Evolutionary conservation across 352 stramenopile genomes (phyloP).

Genomic region (Plasmopara halstedii): DNA sequence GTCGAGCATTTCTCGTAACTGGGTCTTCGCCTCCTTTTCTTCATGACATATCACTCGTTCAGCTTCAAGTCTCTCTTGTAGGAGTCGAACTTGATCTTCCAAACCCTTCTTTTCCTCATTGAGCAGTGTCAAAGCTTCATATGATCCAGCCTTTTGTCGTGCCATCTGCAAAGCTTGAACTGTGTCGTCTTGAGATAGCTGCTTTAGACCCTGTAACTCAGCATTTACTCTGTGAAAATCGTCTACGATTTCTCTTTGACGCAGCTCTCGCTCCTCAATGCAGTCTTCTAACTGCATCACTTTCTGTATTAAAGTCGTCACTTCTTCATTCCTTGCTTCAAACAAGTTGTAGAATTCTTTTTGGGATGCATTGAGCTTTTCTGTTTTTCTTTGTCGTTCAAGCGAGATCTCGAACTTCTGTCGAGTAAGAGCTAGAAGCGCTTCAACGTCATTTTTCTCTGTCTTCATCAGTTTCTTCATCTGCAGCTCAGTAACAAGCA

Average conservation of each 20-base stretch:
- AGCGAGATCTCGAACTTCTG: too few species aligned
- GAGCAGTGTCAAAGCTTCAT: constrained; percentile 50
- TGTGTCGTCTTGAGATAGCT: constrained; percentile 67
- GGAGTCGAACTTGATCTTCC: constrained; percentile 21
- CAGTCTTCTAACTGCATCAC: constrained; percentile 30
- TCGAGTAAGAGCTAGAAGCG: too few species aligned
- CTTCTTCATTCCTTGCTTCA: constrained; percentile 33
- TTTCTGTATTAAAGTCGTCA: constrained; percentile 39
- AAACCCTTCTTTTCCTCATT: constrained; percentile 52
- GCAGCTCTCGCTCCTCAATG: constrained; percentile 16
- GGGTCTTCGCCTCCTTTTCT: constrained; percentile 13
- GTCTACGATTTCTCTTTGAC: constrained; percentile 17
- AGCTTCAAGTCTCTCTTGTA: constrained; percentile 21
- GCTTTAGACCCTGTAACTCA: constrained; percentile 28
- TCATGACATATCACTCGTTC: constrained; percentile 7
- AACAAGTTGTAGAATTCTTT: constrained; percentile 12
- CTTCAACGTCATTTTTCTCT: constrained; percentile 8
- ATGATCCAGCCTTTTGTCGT: constrained; percentile 42
- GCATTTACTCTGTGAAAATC: constrained; percentile 24
- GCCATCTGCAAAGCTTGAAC: constrained; percentile 64
- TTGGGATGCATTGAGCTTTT: constrained; percentile 3
- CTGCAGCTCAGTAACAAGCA: constrained; percentile 5
- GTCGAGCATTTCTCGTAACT: constrained; percentile 5
- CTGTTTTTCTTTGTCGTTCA: constrained; percentile 4
- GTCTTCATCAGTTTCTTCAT: constrained; percentile 21